Evolutionary conservation across 768 basidiomycete species (phyloP).

Genomic region (Serendipita indica): DNA sequence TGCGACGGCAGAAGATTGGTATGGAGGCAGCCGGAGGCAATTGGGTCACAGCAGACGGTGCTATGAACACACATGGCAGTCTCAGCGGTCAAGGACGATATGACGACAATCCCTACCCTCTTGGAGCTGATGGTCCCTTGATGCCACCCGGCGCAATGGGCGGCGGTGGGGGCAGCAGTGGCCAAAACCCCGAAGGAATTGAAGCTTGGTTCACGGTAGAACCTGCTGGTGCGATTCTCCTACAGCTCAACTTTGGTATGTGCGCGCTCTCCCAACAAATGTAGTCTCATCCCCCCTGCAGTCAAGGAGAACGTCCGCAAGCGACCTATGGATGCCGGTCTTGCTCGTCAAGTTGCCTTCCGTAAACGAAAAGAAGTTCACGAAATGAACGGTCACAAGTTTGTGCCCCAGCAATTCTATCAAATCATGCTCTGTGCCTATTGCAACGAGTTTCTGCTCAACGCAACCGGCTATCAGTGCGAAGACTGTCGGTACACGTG

Average conservation of each 20-base stretch:
- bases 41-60: slow-evolving; percentile 85
- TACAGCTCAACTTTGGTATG: slow-evolving; percentile 87
- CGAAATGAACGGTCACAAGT: slow-evolving; percentile 99
- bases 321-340: slow-evolving; percentile 84
- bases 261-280: slow-evolving; percentile 13
- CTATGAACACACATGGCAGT: slow-evolving; percentile 52
- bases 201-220: slow-evolving; percentile 97
- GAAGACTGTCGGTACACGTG: slow-evolving; percentile 98
- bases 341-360: slow-evolving; percentile 95
- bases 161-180: slow-evolving; percentile 4
- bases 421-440: slow-evolving; percentile 97
- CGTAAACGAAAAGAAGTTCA: slow-evolving; percentile 97
- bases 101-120: slow-evolving; percentile 27
- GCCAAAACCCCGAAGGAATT: slow-evolving; percentile 49
- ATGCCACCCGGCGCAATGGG: slow-evolving; percentile 5
- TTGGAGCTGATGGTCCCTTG: slow-evolving; percentile 25
- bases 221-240: slow-evolving; percentile 82
- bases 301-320: slow-evolving; percentile 98
- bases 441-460: slow-evolving; percentile 94
- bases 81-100: slow-evolving; percentile 27
- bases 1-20: slow-evolving; percentile 81
- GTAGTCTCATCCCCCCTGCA: slow-evolving; percentile 23
- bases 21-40: slow-evolving; percentile 68
- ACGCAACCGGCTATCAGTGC: slow-evolving; percentile 96
- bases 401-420: slow-evolving; percentile 93